Conservation (phyloP, 2,329 filamentous ascomycete species). For the Colletotrichum camelliae region DNA sequence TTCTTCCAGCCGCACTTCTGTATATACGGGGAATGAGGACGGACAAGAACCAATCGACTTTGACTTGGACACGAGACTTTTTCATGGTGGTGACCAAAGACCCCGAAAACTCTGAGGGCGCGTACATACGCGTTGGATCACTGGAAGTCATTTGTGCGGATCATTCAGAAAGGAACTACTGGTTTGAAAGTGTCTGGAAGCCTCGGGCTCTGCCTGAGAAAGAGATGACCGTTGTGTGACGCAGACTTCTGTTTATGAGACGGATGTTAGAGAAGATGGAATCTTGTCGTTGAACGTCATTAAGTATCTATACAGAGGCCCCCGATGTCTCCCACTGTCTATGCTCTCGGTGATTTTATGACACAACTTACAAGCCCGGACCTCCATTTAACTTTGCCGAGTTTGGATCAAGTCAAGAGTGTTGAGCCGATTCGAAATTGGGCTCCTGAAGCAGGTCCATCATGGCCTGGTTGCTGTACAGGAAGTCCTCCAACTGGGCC, state of each 20-base stretch:
- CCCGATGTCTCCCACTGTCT: fast-evolving
- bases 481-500: slow-evolving; percentile 41
- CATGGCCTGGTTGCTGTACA: slow-evolving; percentile 43
- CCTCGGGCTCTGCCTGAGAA: background rate
- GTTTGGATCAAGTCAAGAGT: background rate
- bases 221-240: background rate
- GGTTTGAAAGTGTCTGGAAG: background rate
- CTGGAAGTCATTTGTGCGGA: background rate
- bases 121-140: background rate
- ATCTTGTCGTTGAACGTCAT: background rate
- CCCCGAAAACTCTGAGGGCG: background rate
- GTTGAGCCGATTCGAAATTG: background rate
- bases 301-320: background rate
- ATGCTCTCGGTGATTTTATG: background rate
- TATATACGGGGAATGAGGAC: background rate
- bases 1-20: background rate
- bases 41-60: background rate
- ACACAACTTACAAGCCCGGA: fast-evolving
- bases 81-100: background rate
- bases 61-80: background rate
- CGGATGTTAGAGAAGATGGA: background rate
- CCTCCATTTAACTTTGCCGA: background rate
- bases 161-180: background rate
- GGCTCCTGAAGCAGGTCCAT: slow-evolving; percentile 38
- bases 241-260: fast-evolving